Conservation (phyloP, 1,139 yeast species). For the Suhomyces bolitotheri region DNA sequence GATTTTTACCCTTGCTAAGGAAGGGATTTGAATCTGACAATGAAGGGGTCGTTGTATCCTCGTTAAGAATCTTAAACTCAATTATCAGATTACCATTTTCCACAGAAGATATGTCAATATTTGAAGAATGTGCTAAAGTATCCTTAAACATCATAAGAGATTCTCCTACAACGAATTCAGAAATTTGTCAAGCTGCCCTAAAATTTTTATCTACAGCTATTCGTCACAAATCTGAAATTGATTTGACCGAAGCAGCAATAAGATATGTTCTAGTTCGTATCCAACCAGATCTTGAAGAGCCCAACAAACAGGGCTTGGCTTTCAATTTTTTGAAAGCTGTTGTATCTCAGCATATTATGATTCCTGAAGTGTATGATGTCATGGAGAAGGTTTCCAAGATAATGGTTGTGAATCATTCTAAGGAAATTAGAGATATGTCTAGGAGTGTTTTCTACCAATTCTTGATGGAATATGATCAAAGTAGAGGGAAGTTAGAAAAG, state of each 20-base stretch:
- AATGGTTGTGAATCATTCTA: constrained; percentile 88
- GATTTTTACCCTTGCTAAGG: constrained; percentile 74
- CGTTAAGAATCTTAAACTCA: constrained; percentile 63
- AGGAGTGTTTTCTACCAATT: constrained; percentile 84
- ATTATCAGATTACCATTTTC: constrained; percentile 65
- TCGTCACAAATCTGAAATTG: constrained; percentile 65
- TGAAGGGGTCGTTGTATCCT: constrained; percentile 72
- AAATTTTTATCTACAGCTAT: constrained; percentile 73
- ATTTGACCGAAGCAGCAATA: constrained; percentile 69
- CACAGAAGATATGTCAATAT: constrained; percentile 51
- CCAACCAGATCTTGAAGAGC: constrained; percentile 89
- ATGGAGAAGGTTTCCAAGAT: constrained; percentile 80
- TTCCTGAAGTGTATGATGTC: constrained; percentile 88
- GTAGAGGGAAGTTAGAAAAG: constrained; percentile 79
- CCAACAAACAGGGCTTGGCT: constrained; percentile 84
- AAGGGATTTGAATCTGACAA: constrained; percentile 60
- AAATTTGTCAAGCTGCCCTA: constrained; percentile 79
- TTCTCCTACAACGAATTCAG: constrained; percentile 76
- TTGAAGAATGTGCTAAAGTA: constrained; percentile 60
- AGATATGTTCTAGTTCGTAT: constrained; percentile 75
- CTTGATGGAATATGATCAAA: constrained; percentile 92
- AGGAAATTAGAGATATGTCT: constrained; percentile 81
- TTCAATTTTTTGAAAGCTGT: constrained; percentile 80
- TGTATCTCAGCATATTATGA: constrained; percentile 66
- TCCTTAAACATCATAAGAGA: constrained; percentile 70